These are phyloP conservation scores for Pneumocystis oryctolagi DNA, from an alignment of 1,139 yeast species.

Conservation along the genomic window DNA sequence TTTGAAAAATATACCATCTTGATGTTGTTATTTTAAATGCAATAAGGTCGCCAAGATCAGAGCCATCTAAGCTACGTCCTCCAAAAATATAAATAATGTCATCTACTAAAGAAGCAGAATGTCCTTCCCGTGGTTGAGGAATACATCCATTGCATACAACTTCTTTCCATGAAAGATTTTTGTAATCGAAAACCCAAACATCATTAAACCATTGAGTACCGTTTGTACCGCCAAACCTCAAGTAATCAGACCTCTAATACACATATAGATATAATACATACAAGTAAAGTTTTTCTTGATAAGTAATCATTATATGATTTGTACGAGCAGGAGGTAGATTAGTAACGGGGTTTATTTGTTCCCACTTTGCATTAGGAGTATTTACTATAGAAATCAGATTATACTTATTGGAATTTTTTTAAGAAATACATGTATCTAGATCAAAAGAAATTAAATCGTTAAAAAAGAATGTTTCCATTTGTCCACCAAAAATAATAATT, in stretches of 20 bases:
- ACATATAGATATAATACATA: conserved; percentile 19
- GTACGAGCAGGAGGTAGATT: conserved; percentile 75
- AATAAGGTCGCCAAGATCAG: conserved; percentile 50
- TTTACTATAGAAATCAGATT: conserved; percentile 5
- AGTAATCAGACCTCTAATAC: background rate
- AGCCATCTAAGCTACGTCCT: conserved; percentile 70
- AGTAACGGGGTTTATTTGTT: conserved; percentile 43
- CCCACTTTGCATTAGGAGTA: conserved; percentile 75
- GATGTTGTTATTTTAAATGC: conserved; percentile 63
- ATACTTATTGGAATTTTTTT: background rate
- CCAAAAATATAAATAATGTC: conserved; percentile 79
- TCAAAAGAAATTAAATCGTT: conserved; percentile 79
- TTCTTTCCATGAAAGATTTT: conserved; percentile 46
- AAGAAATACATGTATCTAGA: conserved; percentile 38
- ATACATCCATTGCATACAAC: conserved; percentile 39
- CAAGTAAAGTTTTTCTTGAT: conserved; percentile 65
- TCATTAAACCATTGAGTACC: conserved; percentile 62
- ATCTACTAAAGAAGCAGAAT: conserved; percentile 65
- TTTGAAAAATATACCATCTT: conserved; percentile 56
- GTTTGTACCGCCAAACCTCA: conserved; percentile 75
- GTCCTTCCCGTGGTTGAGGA: conserved; percentile 87
- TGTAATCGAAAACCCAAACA: conserved; percentile 70
- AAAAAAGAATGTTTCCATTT: conserved; percentile 73
- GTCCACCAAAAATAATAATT: conserved; percentile 87
- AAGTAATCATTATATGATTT: conserved; percentile 77